Percentiles rank a stretch among this genome's conserved stretches.
These are phyloP conservation scores for Pleurotus cornucopiae DNA, from an alignment of 768 basidiomycete species.

Conservation along the genomic window DNA sequence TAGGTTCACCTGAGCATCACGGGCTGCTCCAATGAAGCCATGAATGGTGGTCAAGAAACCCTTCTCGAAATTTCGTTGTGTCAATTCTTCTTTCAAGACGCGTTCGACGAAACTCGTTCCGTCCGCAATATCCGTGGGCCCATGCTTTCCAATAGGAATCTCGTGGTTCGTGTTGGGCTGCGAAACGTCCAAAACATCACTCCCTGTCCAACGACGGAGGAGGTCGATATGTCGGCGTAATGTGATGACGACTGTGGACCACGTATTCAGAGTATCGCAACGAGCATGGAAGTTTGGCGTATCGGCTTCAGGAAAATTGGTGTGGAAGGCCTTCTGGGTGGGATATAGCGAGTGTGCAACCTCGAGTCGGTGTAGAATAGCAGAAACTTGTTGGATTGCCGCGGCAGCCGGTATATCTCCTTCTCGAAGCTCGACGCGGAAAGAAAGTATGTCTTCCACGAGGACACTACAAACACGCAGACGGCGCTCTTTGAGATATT, in stretches of 20 bases:
- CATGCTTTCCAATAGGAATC: slow-evolving; percentile 34
- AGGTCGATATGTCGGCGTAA: slow-evolving; percentile 78
- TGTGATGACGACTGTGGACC: slow-evolving; percentile 85
- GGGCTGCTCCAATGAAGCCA: slow-evolving; percentile 78
- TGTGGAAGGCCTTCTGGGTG: slow-evolving; percentile 70
- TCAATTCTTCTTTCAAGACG: slow-evolving; percentile 92
- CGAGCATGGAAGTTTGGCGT: slow-evolving; percentile 71
- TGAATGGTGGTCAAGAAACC: slow-evolving; percentile 86
- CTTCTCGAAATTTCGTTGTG: slow-evolving; percentile 91
- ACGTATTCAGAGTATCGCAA: slow-evolving; percentile 85
- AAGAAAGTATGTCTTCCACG: slow-evolving; percentile 78
- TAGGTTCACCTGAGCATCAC: slow-evolving; percentile 81
- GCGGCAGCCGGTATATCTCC: slow-evolving; percentile 29
- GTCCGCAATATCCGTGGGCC: slow-evolving; percentile 47
- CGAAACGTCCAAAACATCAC: slow-evolving; percentile 84
- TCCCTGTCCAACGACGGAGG: slow-evolving; percentile 91
- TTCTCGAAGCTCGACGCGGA: slow-evolving; percentile 51
- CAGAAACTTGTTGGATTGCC: slow-evolving; percentile 59
- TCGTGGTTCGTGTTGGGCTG: slow-evolving; percentile 72
- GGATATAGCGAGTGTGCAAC: slow-evolving; percentile 87
- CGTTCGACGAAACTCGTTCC: slow-evolving; percentile 90
- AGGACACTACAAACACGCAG: slow-evolving; percentile 76
- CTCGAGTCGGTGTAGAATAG: slow-evolving; percentile 71
- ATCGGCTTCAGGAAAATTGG: slow-evolving; percentile 71
- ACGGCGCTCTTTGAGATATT: slow-evolving; percentile 78